A percentile compares a stretch with the other conserved stretches of the same genome.
These are phyloP conservation scores for Neoboletus magnificus DNA, from an alignment of 768 basidiomycete genomes.

Conservation along the genomic window DNA sequence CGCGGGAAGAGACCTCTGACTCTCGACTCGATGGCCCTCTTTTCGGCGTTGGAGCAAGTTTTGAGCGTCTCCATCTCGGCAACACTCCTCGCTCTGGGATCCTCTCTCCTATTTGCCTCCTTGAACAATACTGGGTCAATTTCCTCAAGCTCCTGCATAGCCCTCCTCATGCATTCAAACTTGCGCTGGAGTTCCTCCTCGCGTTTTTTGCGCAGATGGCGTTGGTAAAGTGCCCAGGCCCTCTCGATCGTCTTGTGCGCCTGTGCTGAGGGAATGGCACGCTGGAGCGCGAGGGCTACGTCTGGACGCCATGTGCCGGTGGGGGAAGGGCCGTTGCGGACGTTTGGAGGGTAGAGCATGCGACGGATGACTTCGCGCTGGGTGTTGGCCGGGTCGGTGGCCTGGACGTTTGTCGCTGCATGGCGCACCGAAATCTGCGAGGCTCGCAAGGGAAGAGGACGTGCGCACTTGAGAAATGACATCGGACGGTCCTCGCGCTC, in stretches of 20 bases:
- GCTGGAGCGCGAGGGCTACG: slow-evolving; percentile 69
- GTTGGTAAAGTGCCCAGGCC: slow-evolving; percentile 80
- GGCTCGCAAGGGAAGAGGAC: slow-evolving; percentile 33
- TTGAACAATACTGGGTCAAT: slow-evolving; percentile 51
- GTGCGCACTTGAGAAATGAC: slow-evolving; percentile 39
- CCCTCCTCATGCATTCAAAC: slow-evolving; percentile 75
- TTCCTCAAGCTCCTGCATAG: slow-evolving; percentile 76
- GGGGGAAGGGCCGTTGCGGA: slow-evolving; percentile 68
- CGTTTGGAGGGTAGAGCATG: slow-evolving; percentile 74
- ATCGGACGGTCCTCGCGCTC: slow-evolving; percentile 21
- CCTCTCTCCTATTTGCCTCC: slow-evolving; percentile 72
- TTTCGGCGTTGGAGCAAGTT: slow-evolving; percentile 60
- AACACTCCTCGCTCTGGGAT: slow-evolving; percentile 60
- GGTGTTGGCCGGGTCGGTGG: slow-evolving; percentile 44
- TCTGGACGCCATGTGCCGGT: slow-evolving; percentile 84
- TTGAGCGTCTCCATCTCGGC: slow-evolving; percentile 60
- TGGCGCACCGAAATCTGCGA: slow-evolving; percentile 38
- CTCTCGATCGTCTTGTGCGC: slow-evolving; percentile 91
- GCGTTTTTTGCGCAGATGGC: slow-evolving; percentile 68
- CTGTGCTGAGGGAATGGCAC: slow-evolving; percentile 84
- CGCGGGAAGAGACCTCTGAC: slow-evolving; percentile 83
- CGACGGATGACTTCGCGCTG: slow-evolving; percentile 73
- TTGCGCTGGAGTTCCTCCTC: slow-evolving; percentile 71
- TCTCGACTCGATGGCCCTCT: slow-evolving; percentile 70
- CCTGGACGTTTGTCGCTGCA: slow-evolving; percentile 36